Base-by-base conservation (phyloP, 768 basidiomycete genomes). In the Psilocybe subaeruginosa region DNA sequence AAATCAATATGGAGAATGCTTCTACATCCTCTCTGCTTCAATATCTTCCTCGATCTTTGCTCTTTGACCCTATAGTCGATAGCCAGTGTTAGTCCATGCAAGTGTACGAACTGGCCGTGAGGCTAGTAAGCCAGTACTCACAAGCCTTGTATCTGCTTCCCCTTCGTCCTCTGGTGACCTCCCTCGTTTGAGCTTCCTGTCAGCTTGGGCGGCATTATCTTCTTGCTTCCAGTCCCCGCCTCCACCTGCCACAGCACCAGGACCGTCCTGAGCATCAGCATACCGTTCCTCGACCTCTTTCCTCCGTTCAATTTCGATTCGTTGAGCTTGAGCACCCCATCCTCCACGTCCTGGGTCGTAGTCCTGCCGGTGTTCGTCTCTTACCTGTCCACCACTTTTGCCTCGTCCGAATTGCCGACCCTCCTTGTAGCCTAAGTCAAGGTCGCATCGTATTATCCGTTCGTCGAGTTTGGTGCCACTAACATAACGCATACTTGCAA, bases 401-500 rank as follows among this genome's bases (percentile, higher is more conserved):
- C 97, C 97, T 62, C 97, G 82, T 31, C 97, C 97, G 64, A 98
- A 99, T 75, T 99, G 97, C 63, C 97, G 81, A 12, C 97, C 97
- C 71, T 99, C 97, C 70, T 88, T 88, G 77, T 98, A 99, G 5
- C 97, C 97, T 29, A 95, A 82, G 79, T 99, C 97, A 70, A 99
- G 79, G 79, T 99, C 97, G 70, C 96, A 98, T 50, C 97, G 91
- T 64, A 99, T 97, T 68, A 99, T 93, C 35, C 97, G 91, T 76
- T 99, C 97, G 75, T 99, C 97, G 19, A 99, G 87, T 78, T 99
- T 99, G 37, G 96, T 95, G n/a, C 97, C 97, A 54, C 92, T 95
- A 68, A 99, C 86, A 74, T 97, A 96, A 51, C 91, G 88, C 85
- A 99, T 89, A 63, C 91, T 89, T 45, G 95, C 92, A 43, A 97